Evolutionary conservation across 495 filamentous ascomycete genomes (phyloP), one percentile per base, ranked within the genome.

Genomic region (Penicillium chermesinum): DNA sequence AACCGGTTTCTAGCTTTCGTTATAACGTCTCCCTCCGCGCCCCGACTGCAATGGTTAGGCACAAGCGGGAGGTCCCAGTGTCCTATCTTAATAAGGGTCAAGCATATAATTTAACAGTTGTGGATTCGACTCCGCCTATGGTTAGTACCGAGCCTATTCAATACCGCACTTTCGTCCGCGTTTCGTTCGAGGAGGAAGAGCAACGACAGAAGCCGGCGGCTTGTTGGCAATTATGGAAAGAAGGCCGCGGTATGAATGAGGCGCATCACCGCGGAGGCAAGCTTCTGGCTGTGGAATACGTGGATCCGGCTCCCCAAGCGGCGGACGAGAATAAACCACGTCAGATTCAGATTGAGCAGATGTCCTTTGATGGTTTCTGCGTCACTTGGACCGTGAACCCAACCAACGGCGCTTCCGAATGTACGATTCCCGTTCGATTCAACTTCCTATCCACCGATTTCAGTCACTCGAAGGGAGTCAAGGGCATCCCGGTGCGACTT

Each of bases 31-130:
- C 89, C 0, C 71, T 99, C 39, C 91, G 95, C 62, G 93, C 90
- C 0, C 88, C 90, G n/a, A 96, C 91, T 2, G 91, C 91, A 18
- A 96, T 96, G 91, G 83, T 95, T 56, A 90, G 84, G 61, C 78
- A 86, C 53, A 59, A 76, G 2, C 82, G 90, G 47, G 91, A 96
- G 61, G 89, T 93, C 38, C 91, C 91, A 0, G 80, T 96, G 13
- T 94, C 90, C 0, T 96, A 96, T 61, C 78, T 96, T 16, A 95
- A 96, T 61, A 96, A 96, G 68, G 91, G 91, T n/a, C 91, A 96
- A 69, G 83, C 87, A 14, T 96, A 96, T 66, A 81, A 81, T 4
- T 65, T 96, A 9, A 82, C 84, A 3, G 77, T 96, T 32, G 67
- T 85, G 32, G 91, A 96, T 58, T 66, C 63, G 5, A 57, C 62